Evolutionary conservation across 1,284 basidiomycete genomes (phyloP), one percentile per base, ranked within the genome.

Genomic region (Microbotryum silenes-acaulis): DNA sequence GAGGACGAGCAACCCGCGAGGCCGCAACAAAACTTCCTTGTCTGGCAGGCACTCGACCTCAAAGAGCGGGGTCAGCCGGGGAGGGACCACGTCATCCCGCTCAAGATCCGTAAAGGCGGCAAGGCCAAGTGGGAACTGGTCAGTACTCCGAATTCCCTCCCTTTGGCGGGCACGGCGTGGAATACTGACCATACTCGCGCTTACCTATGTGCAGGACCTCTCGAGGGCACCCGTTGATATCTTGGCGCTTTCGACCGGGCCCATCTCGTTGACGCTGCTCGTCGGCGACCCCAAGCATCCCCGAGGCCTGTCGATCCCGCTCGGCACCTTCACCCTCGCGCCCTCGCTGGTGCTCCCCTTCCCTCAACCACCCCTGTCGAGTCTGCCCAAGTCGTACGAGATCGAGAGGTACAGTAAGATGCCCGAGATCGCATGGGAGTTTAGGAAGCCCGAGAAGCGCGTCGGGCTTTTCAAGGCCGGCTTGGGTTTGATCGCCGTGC

Each of bases 121-220:
- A 68, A 64, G 33, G 64, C 55, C 2, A 60, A 56, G 23, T 62
- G 56, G 52, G 67, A 68, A 27, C 46, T 66, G 21, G 62, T 62
- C 20, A 47, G 61, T 58, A 10, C n/a, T 23, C 7, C 27, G 8
- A 31, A 10, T 37, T 42, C 37, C 37, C 16, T 25, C 16, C 14
- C 16, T 16, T 31, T 31, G 29, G 8, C 29, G 29, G 29, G 20
- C 52, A n/a, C n/a, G 51, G 45, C 44, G 4, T 16, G 9, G 2
- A 8, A 5, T 51, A 47, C 18, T 25, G n/a, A 42, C 21, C n/a
- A 25, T 25, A 23, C 25, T 16, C 18, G 14, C 16, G 31, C 16
- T 20, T 37, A 37, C 5, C 16, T 23, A 6, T 12, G 18, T 42
- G 20, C 56, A 67, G 65, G 63, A 67, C 50, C 50, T 67, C 54